Conservation (phyloP, 129 eudicot genomes). For the Lactuca saligna region DNA sequence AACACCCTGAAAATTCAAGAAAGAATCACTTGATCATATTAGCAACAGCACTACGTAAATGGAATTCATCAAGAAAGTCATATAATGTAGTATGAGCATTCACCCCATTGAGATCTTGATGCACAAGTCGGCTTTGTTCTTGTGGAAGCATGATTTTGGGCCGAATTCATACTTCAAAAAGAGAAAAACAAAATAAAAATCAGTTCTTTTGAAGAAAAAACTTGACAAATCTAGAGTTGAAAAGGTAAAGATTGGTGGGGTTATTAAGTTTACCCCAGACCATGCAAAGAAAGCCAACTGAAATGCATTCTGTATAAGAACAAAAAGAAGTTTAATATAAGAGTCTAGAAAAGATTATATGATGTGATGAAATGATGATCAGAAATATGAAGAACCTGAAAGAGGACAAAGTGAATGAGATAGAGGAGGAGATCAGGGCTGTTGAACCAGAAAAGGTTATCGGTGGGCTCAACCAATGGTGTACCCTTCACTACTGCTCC, state of each 20-base stretch:
- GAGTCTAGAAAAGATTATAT: neutral
- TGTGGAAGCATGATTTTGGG: conserved; percentile 55
- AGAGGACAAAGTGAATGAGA: conserved; percentile 57
- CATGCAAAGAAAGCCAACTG: conserved; percentile 71
- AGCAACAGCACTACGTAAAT: neutral
- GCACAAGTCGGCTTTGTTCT: conserved; percentile 36
- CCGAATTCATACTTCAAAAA: conserved; percentile 47
- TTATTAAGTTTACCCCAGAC: conserved; percentile 45
- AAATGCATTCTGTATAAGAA: conserved; percentile 58
- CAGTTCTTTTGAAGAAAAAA: neutral
- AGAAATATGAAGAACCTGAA: conserved; percentile 46
- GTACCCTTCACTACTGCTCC: conserved; percentile 50
- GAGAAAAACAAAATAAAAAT: neutral
- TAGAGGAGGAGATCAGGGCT: conserved; percentile 55
- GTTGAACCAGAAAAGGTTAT: conserved; percentile 66
- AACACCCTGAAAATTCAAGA: conserved; percentile 38
- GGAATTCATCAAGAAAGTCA: neutral
- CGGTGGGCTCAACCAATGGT: conserved; percentile 48
- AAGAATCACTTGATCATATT: neutral
- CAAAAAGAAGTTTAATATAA: neutral
- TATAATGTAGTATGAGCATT: neutral
- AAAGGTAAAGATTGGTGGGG: neutral
- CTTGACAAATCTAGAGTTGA: neutral
- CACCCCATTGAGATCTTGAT: conserved; percentile 54
- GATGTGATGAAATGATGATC: neutral